Evolutionary conservation across 495 filamentous ascomycete genomes (phyloP).

Genomic region (Penicillium taxi): DNA sequence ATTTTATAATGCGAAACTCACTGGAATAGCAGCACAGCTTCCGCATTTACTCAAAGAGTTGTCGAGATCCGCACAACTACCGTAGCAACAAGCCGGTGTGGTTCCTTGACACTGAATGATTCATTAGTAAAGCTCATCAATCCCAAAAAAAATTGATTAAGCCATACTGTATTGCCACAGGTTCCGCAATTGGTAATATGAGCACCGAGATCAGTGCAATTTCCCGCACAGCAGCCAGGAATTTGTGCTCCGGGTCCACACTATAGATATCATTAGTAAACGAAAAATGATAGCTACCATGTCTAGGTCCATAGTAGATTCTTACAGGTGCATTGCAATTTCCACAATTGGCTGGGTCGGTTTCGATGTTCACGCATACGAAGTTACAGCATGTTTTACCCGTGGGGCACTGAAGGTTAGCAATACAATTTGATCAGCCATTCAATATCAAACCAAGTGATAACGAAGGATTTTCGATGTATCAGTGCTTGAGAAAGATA

Average conservation of each 20-base stretch:
- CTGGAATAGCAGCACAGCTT: slow-evolving; percentile 6
- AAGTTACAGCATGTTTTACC: slow-evolving; percentile 14
- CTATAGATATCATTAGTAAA: slow-evolving; percentile 1
- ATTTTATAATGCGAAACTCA: background rate
- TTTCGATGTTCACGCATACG: slow-evolving; percentile 8
- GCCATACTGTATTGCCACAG: slow-evolving; percentile 6
- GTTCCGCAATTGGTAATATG: slow-evolving; percentile 8
- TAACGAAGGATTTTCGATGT: too few species aligned
- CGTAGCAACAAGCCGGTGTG: slow-evolving; percentile 11
- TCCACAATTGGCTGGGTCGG: slow-evolving; percentile 11
- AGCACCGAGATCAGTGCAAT: slow-evolving; percentile 8
- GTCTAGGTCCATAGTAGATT: background rate
- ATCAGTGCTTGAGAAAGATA: background rate
- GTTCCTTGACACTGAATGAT: slow-evolving; percentile 9
- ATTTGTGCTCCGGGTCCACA: slow-evolving; percentile 8
- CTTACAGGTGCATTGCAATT: slow-evolving; percentile 10
- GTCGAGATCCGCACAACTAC: slow-evolving; percentile 9
- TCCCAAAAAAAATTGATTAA: background rate
- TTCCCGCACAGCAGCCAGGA: slow-evolving; percentile 16
- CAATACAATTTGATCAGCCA: too few species aligned
- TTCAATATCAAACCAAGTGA: too few species aligned
- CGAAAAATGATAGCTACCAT: background rate
- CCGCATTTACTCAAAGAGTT: slow-evolving; percentile 6
- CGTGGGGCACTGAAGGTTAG: slow-evolving; percentile 11
- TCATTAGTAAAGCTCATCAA: background rate